Evolutionary conservation across 345 rosid genomes (phyloP), one percentile per base, ranked within the genome.

Genomic region (Dipteronia dyeriana): DNA sequence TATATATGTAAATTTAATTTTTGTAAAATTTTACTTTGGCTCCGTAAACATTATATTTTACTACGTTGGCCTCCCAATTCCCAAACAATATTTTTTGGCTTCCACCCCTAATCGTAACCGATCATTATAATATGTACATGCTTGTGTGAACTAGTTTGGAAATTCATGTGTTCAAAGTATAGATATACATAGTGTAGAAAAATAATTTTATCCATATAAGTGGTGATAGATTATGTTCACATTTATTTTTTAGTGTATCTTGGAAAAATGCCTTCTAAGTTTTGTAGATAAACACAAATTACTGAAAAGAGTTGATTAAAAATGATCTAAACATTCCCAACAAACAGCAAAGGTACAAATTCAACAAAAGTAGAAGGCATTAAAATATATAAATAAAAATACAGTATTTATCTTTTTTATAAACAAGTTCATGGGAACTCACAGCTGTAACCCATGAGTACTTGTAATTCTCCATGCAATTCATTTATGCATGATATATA

Each of bases 341-440:
- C 88, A 76, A 87, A 82, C 83, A 85, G 90, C 75, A 78, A 78
- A 13, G 59, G 75, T 84, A 87, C 88, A 84, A 86, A 81, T 39
- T 57, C 67, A 71, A n/a, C 68, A 71, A 68, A 59, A 75, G 71
- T 66, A 75, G 14, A 29, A n/a, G 29, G 70, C 70, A 57, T 39
- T 57, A 39, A 67, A 68, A 59, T 57, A 66, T 60, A 65, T 31
- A 77, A 80, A 39, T 31, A 77, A 71, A 19, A 62, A 70, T 75
- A 19, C 25, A 6, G 54, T 49, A 60, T 17, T 5, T n/a, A 34
- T 26, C 34, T 53, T 17, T 75, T 51, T 9, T 12, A 49, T 47
- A 65, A 75, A 47, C 19, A 62, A 75, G 17, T 75, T 1, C 13
- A 49, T n/a, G 39, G 56, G n/a, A 72, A 26, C 19, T 14, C 60